These are phyloP conservation scores for Plasmodium chabaudi DNA, from an alignment of 169 alveolate genomes.

Conservation along the genomic window DNA sequence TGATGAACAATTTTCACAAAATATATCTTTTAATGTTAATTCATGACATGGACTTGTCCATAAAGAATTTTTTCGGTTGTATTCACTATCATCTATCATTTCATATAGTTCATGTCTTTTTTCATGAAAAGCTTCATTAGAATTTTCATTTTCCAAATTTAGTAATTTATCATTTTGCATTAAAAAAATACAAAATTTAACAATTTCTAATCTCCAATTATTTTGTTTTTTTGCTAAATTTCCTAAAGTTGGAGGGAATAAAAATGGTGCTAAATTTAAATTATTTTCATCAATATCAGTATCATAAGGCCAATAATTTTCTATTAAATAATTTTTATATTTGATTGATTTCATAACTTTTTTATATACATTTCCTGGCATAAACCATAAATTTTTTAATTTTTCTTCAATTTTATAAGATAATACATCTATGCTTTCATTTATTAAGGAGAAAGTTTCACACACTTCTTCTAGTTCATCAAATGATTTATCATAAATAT, in stretches of 20 bases:
- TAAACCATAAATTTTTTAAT: slow-evolving; percentile 81
- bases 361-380: slow-evolving; percentile 81
- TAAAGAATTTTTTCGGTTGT: slow-evolving; percentile 59
- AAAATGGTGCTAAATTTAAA: slow-evolving; percentile 54
- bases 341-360: slow-evolving; percentile 77
- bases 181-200: slow-evolving; percentile 78
- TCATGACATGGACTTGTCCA: slow-evolving; percentile 83
- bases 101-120: slow-evolving; percentile 81
- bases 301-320: slow-evolving; percentile 76
- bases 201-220: slow-evolving; percentile 84
- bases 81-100: slow-evolving; percentile 83
- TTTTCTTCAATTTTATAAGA: slow-evolving; percentile 75
- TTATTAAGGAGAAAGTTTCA: slow-evolving; percentile 47
- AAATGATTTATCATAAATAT: slow-evolving; percentile 65
- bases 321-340: slow-evolving; percentile 81
- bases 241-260: slow-evolving; percentile 85
- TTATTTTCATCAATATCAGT: slow-evolving; percentile 64
- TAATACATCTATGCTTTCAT: slow-evolving; percentile 69
- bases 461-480: slow-evolving; percentile 70
- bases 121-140: slow-evolving; percentile 78
- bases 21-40: slow-evolving; percentile 76
- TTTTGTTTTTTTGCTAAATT: slow-evolving; percentile 62
- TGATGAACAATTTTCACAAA: slow-evolving; percentile 81
- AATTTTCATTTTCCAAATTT: slow-evolving; percentile 69
- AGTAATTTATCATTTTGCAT: slow-evolving; percentile 81